phyloP scores from a whole-genome alignment of 192 early-diverging fungal species.

The Entophlyctis helioformis region DNA sequence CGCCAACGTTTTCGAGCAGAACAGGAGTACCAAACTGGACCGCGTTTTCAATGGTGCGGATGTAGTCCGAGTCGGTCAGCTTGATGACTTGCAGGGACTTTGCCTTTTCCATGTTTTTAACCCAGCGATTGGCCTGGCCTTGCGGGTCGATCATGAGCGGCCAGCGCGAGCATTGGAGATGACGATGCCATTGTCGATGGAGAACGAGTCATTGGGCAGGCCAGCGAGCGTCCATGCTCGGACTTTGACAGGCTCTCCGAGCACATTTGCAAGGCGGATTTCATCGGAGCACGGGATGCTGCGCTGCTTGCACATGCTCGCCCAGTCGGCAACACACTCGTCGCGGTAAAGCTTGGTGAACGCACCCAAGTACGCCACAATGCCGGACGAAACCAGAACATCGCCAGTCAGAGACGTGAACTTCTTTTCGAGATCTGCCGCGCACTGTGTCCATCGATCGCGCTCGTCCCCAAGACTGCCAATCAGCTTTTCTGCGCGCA shows the following conservation, averaged over 20 bases:
- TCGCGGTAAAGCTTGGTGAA: conserved; percentile 48
- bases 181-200: conserved; percentile 48
- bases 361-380: conserved; percentile 47
- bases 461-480: conserved; percentile 44
- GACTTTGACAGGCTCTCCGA: conserved; percentile 43
- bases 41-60: conserved; percentile 44
- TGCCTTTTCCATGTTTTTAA: conserved; percentile 49
- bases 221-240: conserved; percentile 43
- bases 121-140: conserved; percentile 49
- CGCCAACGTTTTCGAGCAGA: conserved; percentile 42
- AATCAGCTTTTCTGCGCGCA: conserved; percentile 50
- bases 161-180: conserved; percentile 47
- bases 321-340: conserved; percentile 39
- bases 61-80: conserved; percentile 42
- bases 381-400: conserved; percentile 45
- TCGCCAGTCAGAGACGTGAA: conserved; percentile 41
- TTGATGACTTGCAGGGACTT: conserved; percentile 43
- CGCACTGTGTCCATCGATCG: conserved; percentile 49
- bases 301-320: conserved; percentile 21
- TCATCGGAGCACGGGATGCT: conserved; percentile 43
- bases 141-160: conserved; percentile 52
- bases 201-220: conserved; percentile 47
- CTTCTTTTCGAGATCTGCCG: conserved; percentile 32
- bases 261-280: conserved; percentile 31
- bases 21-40: conserved; percentile 54